Evolutionary conservation across 495 filamentous ascomycete species (phyloP).

Genomic region (Tuber magnatum): DNA sequence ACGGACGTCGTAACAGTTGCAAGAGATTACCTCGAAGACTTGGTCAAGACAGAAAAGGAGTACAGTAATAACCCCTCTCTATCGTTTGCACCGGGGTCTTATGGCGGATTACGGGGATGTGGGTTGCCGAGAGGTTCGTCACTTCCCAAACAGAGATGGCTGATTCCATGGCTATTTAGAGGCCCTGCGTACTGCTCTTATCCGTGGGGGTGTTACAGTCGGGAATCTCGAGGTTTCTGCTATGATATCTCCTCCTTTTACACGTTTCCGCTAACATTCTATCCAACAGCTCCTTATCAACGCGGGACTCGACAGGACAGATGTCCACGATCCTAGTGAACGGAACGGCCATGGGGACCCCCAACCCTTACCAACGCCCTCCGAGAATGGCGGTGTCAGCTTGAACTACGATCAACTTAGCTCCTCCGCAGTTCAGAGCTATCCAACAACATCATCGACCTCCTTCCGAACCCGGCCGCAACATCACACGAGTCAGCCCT

Average conservation of each 20-base stretch:
- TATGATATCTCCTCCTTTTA: slow-evolving; percentile 2
- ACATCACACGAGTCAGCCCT: slow-evolving; percentile 16
- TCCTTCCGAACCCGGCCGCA: slow-evolving; percentile 16
- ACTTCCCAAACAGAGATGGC: neutral
- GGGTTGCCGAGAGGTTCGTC: neutral
- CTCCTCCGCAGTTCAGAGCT: neutral
- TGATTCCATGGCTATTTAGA: slow-evolving; percentile 17
- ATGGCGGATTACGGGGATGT: neutral
- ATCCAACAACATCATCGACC: slow-evolving; percentile 7
- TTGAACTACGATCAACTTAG: neutral
- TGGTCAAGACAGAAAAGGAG: slow-evolving; percentile 22
- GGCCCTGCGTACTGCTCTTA: slow-evolving; percentile 33
- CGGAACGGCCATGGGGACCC: slow-evolving; percentile 11
- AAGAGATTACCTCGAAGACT: slow-evolving; percentile 25
- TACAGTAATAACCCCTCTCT: slow-evolving; percentile 27
- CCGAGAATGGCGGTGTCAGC: slow-evolving; percentile 3
- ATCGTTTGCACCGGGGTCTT: neutral
- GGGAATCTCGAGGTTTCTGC: slow-evolving; percentile 31
- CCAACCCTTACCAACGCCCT: slow-evolving; percentile 15
- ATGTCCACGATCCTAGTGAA: neutral
- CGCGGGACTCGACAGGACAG: slow-evolving; percentile 20
- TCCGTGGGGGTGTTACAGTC: slow-evolving; percentile 33
- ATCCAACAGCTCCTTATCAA: slow-evolving; percentile 31
- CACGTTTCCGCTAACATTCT: slow-evolving; percentile 12
- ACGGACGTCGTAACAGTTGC: slow-evolving; percentile 12